These are phyloP conservation scores for Apostasia shenzhenica DNA, from an alignment of 106 monocot genomes.

Conservation along the genomic window DNA sequence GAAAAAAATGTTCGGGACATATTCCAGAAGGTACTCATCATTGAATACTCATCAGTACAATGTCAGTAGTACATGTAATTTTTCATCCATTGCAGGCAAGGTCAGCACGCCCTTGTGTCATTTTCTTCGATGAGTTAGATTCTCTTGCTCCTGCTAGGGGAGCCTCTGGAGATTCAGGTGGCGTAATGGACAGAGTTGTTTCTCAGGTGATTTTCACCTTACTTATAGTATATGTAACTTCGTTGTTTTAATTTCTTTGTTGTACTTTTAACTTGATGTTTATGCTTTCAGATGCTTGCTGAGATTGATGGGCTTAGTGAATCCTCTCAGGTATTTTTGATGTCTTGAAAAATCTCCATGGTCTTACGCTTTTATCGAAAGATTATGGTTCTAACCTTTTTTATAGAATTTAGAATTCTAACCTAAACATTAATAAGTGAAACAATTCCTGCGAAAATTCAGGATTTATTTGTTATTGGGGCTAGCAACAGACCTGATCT, in stretches of 20 bases:
- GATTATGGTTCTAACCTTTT: neutral
- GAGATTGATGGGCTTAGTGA: conserved; percentile 92
- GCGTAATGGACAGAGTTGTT: conserved; percentile 99
- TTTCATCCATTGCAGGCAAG: conserved; percentile 56
- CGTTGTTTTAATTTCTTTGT: neutral
- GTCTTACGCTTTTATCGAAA: neutral
- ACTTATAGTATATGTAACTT: neutral
- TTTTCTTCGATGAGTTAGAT: conserved; percentile 99
- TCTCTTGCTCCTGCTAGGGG: conserved; percentile 98
- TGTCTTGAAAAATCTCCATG: neutral
- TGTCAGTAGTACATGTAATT: neutral
- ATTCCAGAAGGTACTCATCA: conserved; percentile 74
- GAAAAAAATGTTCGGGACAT: conserved; percentile 99
- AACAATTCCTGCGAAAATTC: neutral
- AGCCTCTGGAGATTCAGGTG: conserved; percentile 96
- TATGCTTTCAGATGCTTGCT: conserved; percentile 68
- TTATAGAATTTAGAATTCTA: neutral
- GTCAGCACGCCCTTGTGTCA: conserved; percentile 94
- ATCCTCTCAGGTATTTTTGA: conserved; percentile 49
- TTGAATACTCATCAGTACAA: neutral
- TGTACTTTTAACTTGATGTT: neutral
- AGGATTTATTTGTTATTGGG: conserved; percentile 97
- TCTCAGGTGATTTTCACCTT: conserved; percentile 54
- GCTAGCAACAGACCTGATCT: conserved; percentile 96
- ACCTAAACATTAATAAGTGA: no score